These are phyloP conservation scores for Coniochaeta ligniaria DNA, from an alignment of 2,329 filamentous ascomycete genomes.

Conservation along the genomic window DNA sequence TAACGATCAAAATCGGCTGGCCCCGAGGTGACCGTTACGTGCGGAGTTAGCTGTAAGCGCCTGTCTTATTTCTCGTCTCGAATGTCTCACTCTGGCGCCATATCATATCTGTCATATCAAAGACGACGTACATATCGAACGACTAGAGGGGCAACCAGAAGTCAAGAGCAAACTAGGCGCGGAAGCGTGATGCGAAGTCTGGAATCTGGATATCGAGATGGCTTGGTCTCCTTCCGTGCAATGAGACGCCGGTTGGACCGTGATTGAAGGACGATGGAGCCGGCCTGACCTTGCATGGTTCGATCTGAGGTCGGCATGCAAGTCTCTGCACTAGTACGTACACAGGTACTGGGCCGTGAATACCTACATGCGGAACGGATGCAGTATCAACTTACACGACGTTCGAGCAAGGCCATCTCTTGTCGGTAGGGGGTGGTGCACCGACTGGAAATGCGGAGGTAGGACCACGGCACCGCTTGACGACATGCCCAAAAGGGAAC, in stretches of 20 bases:
- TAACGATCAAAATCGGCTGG: no score
- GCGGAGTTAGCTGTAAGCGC: background rate
- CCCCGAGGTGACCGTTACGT: no score
- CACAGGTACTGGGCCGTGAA: background rate
- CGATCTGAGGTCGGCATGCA: background rate
- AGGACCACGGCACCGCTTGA: slow-evolving; percentile 15
- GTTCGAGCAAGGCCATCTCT: background rate
- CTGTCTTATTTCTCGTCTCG: background rate
- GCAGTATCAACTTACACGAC: background rate
- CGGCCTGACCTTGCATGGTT: background rate
- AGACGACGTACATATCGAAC: no score
- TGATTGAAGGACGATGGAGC: background rate
- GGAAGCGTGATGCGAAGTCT: background rate
- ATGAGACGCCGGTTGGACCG: background rate
- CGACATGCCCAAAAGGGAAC: slow-evolving; percentile 20
- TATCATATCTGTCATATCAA: background rate
- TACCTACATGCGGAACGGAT: background rate
- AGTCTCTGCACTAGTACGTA: background rate
- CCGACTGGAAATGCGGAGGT: slow-evolving; percentile 13
- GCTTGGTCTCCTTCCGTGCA: background rate
- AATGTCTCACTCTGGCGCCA: background rate
- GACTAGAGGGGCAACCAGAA: background rate
- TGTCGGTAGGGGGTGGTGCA: slow-evolving; percentile 1
- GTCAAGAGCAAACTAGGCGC: background rate
- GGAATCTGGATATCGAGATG: background rate